Base-by-base conservation (phyloP, 768 basidiomycete species). In the Floccularia luteovirens region DNA sequence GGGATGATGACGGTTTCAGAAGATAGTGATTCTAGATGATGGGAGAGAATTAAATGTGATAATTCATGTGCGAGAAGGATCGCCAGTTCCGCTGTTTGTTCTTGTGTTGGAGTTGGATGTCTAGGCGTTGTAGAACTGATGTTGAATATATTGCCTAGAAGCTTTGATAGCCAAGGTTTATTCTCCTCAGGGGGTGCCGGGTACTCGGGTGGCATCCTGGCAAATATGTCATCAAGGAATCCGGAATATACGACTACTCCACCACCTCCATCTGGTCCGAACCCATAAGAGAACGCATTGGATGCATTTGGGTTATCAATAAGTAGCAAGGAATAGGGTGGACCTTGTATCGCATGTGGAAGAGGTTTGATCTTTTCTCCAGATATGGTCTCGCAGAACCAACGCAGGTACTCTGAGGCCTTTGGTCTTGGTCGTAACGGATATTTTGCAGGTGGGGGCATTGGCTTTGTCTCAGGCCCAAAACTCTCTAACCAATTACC, bases 211-310 rank as follows among this genome's bases (percentile, higher is more conserved):
- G 72, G 62, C 23, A 59, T 56, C 47, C 69, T 72, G 28, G 75
- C 55, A 24, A 96, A 67, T 38, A 97, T 82, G 40, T 90, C 81
- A 54, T 97, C 88, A 36, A 98, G 56, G 63, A 97, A 90, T 4
- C 94, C 94, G 10, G 88, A 89, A 59, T 90, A 97, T 6, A 99
- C 79, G 40, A 98, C 93, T 43, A 99, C 76, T 4, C 96, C 94
- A 43, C 90, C 92, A 0, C 82, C 89, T 25, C 89, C 86, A 51
- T 91, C 79, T 2, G 89, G 84, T 10, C 90, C 90, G 48, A 97
- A 98, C 1, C 94, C 94, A 54, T 93, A 97, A 1, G 86, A 89
- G 58, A 99, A 96, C 1, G 96, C 94, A 53, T 97, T 99, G 6
- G 77, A 72, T 2, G 79, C 69, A 43, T 88, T 82, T 1, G 89